Base-by-base conservation (phyloP, 208 protist genomes). In the Balamuthia mandrillaris region DNA sequence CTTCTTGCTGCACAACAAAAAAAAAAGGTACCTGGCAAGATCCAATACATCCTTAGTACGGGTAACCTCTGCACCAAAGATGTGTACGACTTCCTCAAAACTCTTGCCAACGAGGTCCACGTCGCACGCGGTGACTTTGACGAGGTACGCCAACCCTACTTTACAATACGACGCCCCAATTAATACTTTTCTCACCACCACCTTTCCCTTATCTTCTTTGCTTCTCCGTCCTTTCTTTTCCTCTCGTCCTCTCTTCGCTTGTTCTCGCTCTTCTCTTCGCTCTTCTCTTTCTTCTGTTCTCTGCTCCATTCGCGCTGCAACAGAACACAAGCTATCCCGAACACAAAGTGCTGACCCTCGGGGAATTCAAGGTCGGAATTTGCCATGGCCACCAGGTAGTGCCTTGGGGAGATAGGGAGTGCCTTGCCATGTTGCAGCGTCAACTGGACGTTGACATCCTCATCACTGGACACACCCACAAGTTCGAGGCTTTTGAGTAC, bases 381-480 rank as follows among this genome's bases (percentile, higher is more conserved):
- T 94, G 96, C 27, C 97, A 99, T 87, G 98, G 98, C 21, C 96
- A 99, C 86, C 96, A 98, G 81, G 85, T 99, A 27, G 90, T 98
- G 51, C 98, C 98, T 3, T 96, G 95, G 88, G 88, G 89, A 31
- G 94, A 99, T 87, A 94, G 92, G 61, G 97, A 98, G 63, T 87
- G 95, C 6, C 88, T 99, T 6, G 95, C 94, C 0, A 94, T 95
- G 12, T 72, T 97, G 52, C 98, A 99, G 93, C 92, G 98, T 9
- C 92, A 98, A 88, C 92, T 99, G 16, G 96, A 99, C 88, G 96
- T 97, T 39, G 98, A 99, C 87, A 93, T 99, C 35, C 92, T 99
- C 12, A 91, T 99, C 29, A 97, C 94, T 7, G 98, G 97, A 24
- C 94, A 95, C 31, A 99, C 97, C 7, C 97, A 98, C 81, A 79